A percentile compares a stretch with the other conserved stretches of the same genome.
phyloP scores from a whole-genome alignment of 2,329 filamentous ascomycete species.

The Amauroascus verrucosus region DNA sequence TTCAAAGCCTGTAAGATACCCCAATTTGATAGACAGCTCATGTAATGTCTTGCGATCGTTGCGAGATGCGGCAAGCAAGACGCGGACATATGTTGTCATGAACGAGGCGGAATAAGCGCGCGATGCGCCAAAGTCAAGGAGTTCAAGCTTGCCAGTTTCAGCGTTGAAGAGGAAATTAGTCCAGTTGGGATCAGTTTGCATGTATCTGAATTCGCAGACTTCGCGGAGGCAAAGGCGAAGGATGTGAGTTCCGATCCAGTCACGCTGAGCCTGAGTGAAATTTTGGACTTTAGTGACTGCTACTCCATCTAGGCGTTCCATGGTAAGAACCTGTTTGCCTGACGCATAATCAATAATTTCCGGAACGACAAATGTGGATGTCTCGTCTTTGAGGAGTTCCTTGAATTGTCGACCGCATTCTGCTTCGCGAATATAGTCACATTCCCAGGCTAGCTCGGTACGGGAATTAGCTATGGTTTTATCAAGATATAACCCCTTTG shows the following conservation, averaged over 20 bases:
- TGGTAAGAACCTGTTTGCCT: conserved; percentile 78
- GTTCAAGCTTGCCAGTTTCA: conserved; percentile 60
- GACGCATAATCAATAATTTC: conserved; percentile 67
- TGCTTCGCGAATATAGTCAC: conserved; percentile 85
- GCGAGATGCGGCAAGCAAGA: conserved; percentile 69
- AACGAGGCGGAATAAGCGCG: conserved; percentile 75
- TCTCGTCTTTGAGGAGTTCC: conserved; percentile 63
- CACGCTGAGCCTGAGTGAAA: conserved; percentile 71
- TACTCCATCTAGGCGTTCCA: conserved; percentile 79
- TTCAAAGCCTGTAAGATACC: conserved; percentile 88
- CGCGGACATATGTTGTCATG: conserved; percentile 64
- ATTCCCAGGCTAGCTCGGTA: conserved; percentile 89
- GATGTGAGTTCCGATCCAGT: conserved; percentile 95
- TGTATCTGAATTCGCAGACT: conserved; percentile 89
- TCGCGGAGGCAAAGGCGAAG: conserved; percentile 84
- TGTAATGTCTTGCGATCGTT: conserved; percentile 56
- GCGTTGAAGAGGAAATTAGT: conserved; percentile 94
- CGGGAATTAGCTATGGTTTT: conserved; percentile 96
- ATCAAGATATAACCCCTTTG: conserved; percentile 85
- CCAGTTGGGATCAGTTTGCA: conserved; percentile 99
- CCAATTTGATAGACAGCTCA: conserved; percentile 61
- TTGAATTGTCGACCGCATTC: conserved; percentile 67
- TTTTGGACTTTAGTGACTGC: conserved; percentile 70
- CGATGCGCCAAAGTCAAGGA: conserved; percentile 91
- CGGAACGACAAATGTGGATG: conserved; percentile 67